phyloP scores from a whole-genome alignment of 2,329 filamentous ascomycete species.

The Chrysosporium queenslandicum region DNA sequence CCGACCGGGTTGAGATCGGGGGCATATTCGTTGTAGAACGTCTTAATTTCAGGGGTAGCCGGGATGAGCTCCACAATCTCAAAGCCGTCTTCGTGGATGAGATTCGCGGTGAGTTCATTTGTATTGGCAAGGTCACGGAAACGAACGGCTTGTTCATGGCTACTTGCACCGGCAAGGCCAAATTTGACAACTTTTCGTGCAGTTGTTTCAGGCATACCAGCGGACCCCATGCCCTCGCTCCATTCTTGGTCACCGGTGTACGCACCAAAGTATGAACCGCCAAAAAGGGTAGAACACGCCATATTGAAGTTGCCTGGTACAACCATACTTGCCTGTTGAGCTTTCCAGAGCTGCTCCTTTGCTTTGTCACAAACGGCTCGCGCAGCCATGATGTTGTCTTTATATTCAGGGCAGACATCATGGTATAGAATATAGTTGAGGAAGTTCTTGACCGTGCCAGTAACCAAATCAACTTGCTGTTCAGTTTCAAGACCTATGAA shows the following conservation, averaged over 20 bases:
- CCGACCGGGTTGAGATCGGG: constrained; percentile 44
- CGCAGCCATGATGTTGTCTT: constrained; percentile 55
- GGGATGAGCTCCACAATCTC: constrained; percentile 48
- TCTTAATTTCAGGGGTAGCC: constrained; percentile 36
- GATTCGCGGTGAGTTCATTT: constrained; percentile 33
- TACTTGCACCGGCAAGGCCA: constrained; percentile 41
- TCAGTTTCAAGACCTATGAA: constrained; percentile 48
- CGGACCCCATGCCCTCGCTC: constrained; percentile 24
- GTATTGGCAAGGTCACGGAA: constrained; percentile 31
- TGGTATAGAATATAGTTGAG: constrained; percentile 79
- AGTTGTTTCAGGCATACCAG: constrained; percentile 38
- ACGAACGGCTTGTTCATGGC: constrained; percentile 28
- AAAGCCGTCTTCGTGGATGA: constrained; percentile 47
- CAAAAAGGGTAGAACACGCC: constrained; percentile 61
- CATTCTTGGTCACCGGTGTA: constrained; percentile 37
- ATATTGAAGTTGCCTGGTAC: constrained; percentile 73
- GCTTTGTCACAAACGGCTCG: constrained; percentile 57
- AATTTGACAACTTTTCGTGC: constrained; percentile 44
- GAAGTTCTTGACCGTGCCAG: constrained; percentile 69
- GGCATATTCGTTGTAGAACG: constrained; percentile 40
- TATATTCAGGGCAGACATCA: constrained; percentile 74
- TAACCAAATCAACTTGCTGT: constrained; percentile 48
- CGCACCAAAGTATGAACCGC: constrained; percentile 40
- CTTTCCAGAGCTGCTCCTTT: constrained; percentile 54
- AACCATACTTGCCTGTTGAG: constrained; percentile 41